phyloP scores from a whole-genome alignment of 441 rosid species.

The Euphorbia schlechtendalii region DNA sequence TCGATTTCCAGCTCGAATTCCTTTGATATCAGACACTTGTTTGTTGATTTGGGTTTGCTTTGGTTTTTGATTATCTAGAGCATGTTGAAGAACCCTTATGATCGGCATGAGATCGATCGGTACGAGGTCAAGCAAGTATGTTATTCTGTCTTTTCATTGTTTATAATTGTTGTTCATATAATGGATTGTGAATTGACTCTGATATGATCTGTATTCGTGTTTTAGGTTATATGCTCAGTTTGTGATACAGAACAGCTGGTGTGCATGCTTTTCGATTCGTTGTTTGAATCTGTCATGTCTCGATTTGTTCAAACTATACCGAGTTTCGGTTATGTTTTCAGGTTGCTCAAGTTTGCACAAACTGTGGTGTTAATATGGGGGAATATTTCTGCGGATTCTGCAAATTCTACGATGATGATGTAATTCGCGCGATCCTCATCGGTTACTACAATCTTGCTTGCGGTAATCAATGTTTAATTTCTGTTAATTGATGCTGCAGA shows the following conservation, averaged over 20 bases:
- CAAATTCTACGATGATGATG: conserved; percentile 92
- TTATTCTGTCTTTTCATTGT: background rate
- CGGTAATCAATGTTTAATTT: conserved; percentile 12
- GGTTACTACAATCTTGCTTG: background rate
- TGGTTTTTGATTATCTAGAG: conserved; percentile 39
- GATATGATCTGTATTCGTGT: too few relatives aligned
- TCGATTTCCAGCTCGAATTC: conserved; percentile 10
- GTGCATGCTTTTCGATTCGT: conserved; percentile 25
- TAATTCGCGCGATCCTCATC: conserved; percentile 20
- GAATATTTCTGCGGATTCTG: conserved; percentile 80
- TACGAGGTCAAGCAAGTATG: conserved; percentile 71
- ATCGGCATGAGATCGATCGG: conserved; percentile 73
- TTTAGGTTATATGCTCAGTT: conserved; percentile 83
- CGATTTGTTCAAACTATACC: conserved; percentile 6
- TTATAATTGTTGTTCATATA: too few relatives aligned
- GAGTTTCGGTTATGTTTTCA: conserved; percentile 24
- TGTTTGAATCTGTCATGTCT: background rate
- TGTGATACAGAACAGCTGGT: conserved; percentile 98
- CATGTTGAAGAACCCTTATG: conserved; percentile 48
- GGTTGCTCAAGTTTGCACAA: too few relatives aligned
- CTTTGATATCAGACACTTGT: too few relatives aligned
- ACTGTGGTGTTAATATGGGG: conserved; percentile 90
- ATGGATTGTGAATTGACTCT: conserved; percentile 6
- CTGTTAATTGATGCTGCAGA: conserved; percentile 34
- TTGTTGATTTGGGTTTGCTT: conserved; percentile 15